Evolutionary conservation across 768 basidiomycete species (phyloP).

Genomic region (Tricholoma saponaceum): DNA sequence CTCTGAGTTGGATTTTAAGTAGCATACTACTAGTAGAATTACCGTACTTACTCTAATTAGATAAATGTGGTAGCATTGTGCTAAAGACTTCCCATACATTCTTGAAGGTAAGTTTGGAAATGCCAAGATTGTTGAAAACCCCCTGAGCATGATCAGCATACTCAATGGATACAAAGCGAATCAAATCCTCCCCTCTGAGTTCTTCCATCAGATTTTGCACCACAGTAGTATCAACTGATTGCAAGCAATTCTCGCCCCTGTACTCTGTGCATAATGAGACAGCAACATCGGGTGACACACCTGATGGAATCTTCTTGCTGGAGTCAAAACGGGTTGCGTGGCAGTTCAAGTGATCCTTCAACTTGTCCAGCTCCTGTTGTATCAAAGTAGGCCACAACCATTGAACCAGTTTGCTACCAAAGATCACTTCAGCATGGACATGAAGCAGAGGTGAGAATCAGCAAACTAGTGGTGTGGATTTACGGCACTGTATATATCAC

Average conservation of each 20-base stretch:
- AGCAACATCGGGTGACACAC: slow-evolving; percentile 18
- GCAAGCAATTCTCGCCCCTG: slow-evolving; percentile 15
- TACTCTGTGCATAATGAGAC: slow-evolving; percentile 13
- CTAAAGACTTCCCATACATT: slow-evolving; percentile 5
- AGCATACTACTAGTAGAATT: too few relatives aligned
- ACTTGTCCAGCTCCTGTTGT: slow-evolving; percentile 18
- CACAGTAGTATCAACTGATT: slow-evolving; percentile 14
- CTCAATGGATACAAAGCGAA: slow-evolving; percentile 13
- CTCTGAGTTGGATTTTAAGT: background rate
- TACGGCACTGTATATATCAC: background rate
- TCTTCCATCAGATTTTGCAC: slow-evolving; percentile 17
- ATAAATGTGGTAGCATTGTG: background rate
- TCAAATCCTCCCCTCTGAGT: slow-evolving; percentile 15
- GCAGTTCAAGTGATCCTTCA: slow-evolving; percentile 15
- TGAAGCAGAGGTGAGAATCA: background rate
- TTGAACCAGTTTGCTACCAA: slow-evolving; percentile 18
- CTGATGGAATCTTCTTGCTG: slow-evolving; percentile 18
- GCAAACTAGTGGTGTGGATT: background rate
- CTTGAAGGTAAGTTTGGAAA: background rate
- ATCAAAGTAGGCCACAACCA: slow-evolving; percentile 28
- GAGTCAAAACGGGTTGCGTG: slow-evolving; percentile 13
- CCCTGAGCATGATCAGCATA: background rate
- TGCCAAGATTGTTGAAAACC: background rate
- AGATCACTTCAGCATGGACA: background rate
- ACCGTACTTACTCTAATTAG: background rate